These are phyloP conservation scores for Gentiana macrophylla DNA, from an alignment of 257 asterid species.

Conservation along the genomic window DNA sequence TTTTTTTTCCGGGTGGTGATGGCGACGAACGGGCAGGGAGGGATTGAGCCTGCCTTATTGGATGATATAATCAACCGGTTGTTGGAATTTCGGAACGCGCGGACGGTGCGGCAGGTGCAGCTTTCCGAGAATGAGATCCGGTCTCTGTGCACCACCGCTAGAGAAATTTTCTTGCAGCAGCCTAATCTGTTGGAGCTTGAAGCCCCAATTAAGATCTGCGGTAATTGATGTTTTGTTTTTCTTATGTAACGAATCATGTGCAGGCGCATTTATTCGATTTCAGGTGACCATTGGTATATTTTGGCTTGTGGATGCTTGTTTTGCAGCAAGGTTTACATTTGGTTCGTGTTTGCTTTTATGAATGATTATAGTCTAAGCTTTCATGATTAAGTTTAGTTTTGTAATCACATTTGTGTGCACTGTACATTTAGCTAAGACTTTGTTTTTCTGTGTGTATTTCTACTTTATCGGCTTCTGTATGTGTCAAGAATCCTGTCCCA, in stretches of 20 bases:
- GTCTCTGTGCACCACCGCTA: slow-evolving; percentile 46
- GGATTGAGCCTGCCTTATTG: slow-evolving; percentile 48
- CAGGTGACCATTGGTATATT: no score
- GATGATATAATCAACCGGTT: slow-evolving; percentile 64
- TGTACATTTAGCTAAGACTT: no score
- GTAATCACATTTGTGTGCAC: no score
- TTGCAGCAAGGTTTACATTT: no score
- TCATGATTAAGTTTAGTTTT: no score
- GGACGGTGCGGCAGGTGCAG: slow-evolving; percentile 74
- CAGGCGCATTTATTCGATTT: no score
- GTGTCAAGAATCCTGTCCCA: no score
- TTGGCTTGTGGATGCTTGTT: no score
- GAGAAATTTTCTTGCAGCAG: slow-evolving; percentile 64
- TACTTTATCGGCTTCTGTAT: no score
- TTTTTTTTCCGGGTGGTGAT: neutral
- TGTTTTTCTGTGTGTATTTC: no score
- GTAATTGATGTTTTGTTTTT: slow-evolving; percentile 17
- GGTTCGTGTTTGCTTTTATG: no score
- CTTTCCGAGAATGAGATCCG: slow-evolving; percentile 79
- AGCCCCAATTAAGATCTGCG: slow-evolving; percentile 88
- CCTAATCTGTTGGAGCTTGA: slow-evolving; percentile 86
- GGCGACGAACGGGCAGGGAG: slow-evolving; percentile 65
- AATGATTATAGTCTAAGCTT: no score
- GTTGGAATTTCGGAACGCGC: slow-evolving; percentile 53
- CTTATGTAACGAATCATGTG: neutral